phyloP scores from a whole-genome alignment of 2,329 filamentous ascomycete genomes.

The Botrytis sinoallii region DNA sequence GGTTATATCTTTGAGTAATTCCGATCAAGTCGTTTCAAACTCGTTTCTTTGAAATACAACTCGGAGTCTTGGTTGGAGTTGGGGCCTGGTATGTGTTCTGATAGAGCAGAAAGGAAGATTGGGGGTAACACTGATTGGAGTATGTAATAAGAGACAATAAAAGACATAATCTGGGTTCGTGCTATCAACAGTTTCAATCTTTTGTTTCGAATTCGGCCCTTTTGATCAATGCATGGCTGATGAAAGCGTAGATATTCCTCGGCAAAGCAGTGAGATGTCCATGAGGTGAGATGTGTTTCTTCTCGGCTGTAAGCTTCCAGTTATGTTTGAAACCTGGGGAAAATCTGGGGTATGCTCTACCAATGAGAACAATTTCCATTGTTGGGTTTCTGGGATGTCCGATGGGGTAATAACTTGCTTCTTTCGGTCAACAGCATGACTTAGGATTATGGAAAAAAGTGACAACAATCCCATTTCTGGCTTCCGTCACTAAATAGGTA shows the following conservation, averaged over 20 bases:
- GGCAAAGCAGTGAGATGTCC: neutral
- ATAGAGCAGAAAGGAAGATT: too few species aligned
- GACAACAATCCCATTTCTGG: neutral
- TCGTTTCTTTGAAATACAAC: neutral
- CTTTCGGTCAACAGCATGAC: neutral
- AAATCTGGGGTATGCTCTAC: neutral
- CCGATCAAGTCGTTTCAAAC: neutral
- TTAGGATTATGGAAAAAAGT: neutral
- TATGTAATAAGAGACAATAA: neutral
- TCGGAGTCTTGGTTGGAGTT: neutral
- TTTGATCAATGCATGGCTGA: neutral
- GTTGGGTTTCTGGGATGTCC: neutral
- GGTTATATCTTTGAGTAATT: fast-evolving
- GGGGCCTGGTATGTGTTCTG: neutral
- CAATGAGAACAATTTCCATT: neutral
- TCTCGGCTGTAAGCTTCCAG: neutral
- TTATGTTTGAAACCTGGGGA: neutral
- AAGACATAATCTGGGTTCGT: neutral
- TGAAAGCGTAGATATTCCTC: neutral
- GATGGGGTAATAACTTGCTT: neutral
- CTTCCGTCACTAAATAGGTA: neutral
- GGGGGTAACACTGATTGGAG: neutral
- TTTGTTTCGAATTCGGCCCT: neutral
- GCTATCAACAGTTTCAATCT: neutral
- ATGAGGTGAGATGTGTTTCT: neutral